Evolutionary conservation across 2,329 filamentous ascomycete species (phyloP).

Genomic region (Cladosporium sphaerospermum): DNA sequence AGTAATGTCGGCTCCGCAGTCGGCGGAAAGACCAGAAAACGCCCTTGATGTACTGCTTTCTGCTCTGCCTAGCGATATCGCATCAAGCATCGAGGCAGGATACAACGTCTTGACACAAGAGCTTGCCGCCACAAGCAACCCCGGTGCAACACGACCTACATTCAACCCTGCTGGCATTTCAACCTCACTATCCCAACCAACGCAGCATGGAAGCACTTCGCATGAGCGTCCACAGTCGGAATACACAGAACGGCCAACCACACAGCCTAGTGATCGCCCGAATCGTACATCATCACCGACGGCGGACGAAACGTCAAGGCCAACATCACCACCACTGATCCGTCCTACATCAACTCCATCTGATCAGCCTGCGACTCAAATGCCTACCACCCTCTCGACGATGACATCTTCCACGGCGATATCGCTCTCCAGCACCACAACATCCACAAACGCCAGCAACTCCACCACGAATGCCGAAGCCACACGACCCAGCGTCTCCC

Average conservation of each 20-base stretch:
- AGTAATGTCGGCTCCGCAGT: neutral
- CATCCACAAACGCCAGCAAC: neutral
- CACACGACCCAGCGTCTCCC: neutral
- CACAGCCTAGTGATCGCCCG: neutral
- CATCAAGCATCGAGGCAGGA: slow-evolving; percentile 14
- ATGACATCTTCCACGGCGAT: neutral
- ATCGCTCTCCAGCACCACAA: neutral
- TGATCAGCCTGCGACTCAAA: neutral
- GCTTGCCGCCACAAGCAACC: neutral
- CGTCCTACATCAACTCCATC: slow-evolving; percentile 1
- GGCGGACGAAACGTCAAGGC: neutral
- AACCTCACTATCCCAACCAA: slow-evolving; percentile 1
- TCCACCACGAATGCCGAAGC: neutral
- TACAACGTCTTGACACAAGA: slow-evolving; percentile 5
- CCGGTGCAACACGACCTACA: neutral
- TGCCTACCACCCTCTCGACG: slow-evolving; percentile 2
- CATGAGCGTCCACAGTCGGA: neutral
- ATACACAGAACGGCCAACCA: neutral
- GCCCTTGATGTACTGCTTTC: slow-evolving; percentile 15
- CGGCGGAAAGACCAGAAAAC: slow-evolving; percentile 6
- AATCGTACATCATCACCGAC: neutral
- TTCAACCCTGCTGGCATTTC: neutral
- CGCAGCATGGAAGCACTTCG: neutral
- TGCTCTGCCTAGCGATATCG: slow-evolving; percentile 14
- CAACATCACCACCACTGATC: neutral